phyloP scores from a whole-genome alignment of 345 rosid genomes.

The Ceriops tagal region DNA sequence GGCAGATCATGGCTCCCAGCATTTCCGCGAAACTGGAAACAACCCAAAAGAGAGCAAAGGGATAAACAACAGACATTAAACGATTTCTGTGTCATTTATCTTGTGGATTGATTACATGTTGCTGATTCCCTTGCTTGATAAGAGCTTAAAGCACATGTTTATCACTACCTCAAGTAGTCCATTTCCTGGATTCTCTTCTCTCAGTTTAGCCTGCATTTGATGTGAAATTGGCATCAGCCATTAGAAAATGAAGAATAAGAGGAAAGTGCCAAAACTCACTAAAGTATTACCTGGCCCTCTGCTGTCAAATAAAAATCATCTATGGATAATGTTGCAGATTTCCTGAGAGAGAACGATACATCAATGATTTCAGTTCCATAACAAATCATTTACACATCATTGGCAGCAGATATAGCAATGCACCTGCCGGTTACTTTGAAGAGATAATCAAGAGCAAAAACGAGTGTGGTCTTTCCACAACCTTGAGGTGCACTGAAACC shows the following conservation, averaged over 20 bases:
- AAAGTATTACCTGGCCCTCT: conserved; percentile 62
- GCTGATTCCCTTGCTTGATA: conserved; percentile 2
- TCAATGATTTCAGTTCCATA: conserved; percentile 9
- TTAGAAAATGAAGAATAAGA: conserved; percentile 10
- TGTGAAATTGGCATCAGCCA: conserved; percentile 17
- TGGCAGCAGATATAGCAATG: neutral
- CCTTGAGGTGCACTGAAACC: conserved; percentile 99
- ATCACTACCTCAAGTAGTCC: conserved; percentile 68
- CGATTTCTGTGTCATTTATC: neutral
- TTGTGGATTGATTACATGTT: neutral
- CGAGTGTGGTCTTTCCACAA: conserved; percentile 98
- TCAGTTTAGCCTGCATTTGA: conserved; percentile 60
- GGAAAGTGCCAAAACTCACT: conserved; percentile 8
- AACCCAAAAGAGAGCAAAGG: neutral
- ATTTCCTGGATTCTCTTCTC: conserved; percentile 74
- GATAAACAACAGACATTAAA: neutral
- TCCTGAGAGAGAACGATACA: conserved; percentile 43
- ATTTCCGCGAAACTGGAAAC: conserved; percentile 74
- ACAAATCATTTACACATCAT: neutral
- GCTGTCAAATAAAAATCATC: conserved; percentile 95
- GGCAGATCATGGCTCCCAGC: conserved; percentile 98
- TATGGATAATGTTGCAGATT: conserved; percentile 74
- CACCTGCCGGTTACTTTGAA: conserved; percentile 76
- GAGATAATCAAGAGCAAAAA: conserved; percentile 88
- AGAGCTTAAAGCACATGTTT: conserved; percentile 2